Percentiles rank a stretch among this genome's conserved stretches.
phyloP scores from a whole-genome alignment of 2,329 filamentous ascomycete species.

The Diaporthe aspalathi region DNA sequence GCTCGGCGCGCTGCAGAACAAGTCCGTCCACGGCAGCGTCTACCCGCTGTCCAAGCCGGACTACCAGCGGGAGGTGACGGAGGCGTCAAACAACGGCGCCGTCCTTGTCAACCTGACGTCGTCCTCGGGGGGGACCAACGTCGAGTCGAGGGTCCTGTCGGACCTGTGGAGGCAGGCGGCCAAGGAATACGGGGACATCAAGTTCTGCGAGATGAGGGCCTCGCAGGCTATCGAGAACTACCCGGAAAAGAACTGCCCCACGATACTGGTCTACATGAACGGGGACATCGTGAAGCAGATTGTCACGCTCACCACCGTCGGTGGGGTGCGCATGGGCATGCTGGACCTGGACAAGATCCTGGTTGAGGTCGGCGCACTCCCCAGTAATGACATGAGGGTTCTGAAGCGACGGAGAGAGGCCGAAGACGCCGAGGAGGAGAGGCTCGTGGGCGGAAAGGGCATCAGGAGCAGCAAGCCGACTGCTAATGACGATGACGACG shows the following conservation, averaged over 20 bases:
- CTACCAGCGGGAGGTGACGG: constrained; percentile 90
- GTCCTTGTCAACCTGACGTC: constrained; percentile 87
- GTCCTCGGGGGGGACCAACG: constrained; percentile 76
- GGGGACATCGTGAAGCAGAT: constrained; percentile 92
- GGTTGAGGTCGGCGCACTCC: constrained; percentile 83
- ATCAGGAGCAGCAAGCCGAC: constrained; percentile 55
- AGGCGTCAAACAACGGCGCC: constrained; percentile 78
- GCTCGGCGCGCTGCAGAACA: constrained; percentile 78
- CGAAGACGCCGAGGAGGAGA: constrained; percentile 71
- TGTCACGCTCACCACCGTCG: constrained; percentile 85
- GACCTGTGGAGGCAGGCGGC: constrained; percentile 90
- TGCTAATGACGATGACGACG: constrained; percentile 64
- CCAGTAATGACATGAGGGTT: constrained; percentile 82
- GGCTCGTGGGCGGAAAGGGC: constrained; percentile 58
- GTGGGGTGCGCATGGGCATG: constrained; percentile 77
- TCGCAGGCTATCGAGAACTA: constrained; percentile 97
- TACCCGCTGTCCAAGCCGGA: constrained; percentile 96
- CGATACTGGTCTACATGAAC: constrained; percentile 90
- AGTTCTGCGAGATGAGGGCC: constrained; percentile 95
- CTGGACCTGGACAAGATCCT: constrained; percentile 84
- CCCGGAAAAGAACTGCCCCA: constrained; percentile 93
- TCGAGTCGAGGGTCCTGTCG: constrained; percentile 84
- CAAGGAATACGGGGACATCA: constrained; percentile 88
- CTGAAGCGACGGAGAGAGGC: constrained; percentile 69
- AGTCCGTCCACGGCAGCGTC: constrained; percentile 86